Conservation (phyloP, 257 asterid genomes). For the Gentiana straminea region DNA sequence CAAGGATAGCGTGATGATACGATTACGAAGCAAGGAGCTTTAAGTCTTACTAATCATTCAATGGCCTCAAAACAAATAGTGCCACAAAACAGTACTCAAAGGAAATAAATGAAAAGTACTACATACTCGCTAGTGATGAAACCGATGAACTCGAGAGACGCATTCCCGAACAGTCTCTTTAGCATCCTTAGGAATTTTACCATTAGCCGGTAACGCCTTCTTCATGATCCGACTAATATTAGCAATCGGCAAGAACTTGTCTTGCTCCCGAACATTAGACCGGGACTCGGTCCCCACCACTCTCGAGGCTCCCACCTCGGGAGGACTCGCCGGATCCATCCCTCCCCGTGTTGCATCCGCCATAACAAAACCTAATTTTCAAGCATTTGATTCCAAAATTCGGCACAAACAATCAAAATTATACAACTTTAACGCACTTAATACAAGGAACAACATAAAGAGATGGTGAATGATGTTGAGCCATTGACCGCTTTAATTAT, state of each 20-base stretch:
- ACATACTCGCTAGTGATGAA: constrained; percentile 73
- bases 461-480: no score
- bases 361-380: constrained; percentile 29
- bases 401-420: no score
- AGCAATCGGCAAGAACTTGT: constrained; percentile 62
- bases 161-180: constrained; percentile 75
- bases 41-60: no score
- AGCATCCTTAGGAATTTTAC: constrained; percentile 67
- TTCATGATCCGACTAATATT: constrained; percentile 71
- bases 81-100: no score
- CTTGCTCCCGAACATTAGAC: constrained; percentile 57
- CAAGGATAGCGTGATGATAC: no score
- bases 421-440: no score
- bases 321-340: constrained; percentile 13
- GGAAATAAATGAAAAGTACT: neutral
- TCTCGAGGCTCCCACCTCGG: constrained; percentile 37
- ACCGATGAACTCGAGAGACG: constrained; percentile 65
- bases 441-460: no score
- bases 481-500: no score
- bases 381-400: constrained; percentile 6
- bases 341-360: constrained; percentile 44
- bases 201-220: constrained; percentile 63
- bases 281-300: no score
- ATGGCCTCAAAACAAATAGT: no score
- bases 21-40: no score